Conservation (phyloP, 768 basidiomycete genomes). For the Coprinopsis marcescibilis region DNA sequence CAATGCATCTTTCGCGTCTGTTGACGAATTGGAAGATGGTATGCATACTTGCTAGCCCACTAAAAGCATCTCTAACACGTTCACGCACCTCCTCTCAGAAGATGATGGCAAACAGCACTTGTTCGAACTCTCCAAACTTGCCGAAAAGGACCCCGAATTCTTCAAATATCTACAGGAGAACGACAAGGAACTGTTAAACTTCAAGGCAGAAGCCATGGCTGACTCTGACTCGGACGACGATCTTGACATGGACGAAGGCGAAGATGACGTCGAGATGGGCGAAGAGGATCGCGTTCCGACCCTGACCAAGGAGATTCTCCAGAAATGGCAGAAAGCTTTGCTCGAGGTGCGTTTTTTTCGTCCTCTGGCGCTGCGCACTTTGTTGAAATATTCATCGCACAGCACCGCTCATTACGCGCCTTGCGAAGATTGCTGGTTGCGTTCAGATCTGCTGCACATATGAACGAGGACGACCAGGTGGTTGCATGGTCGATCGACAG, state of each 20-base stretch:
- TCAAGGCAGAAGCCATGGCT: slow-evolving; percentile 37
- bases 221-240: slow-evolving; percentile 51
- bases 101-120: slow-evolving; percentile 75
- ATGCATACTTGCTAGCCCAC: slow-evolving; percentile 1
- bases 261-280: slow-evolving; percentile 42
- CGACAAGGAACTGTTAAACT: slow-evolving; percentile 85
- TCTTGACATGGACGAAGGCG: slow-evolving; percentile 33
- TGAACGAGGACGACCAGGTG: slow-evolving; percentile 79
- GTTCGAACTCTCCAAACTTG: slow-evolving; percentile 78
- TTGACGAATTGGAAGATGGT: slow-evolving; percentile 73
- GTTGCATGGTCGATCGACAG: slow-evolving; percentile 86
- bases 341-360: slow-evolving; percentile 54
- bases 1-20: slow-evolving; percentile 65
- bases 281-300: slow-evolving; percentile 48
- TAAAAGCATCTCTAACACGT: background rate
- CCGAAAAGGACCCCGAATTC: slow-evolving; percentile 98
- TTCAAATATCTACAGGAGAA: slow-evolving; percentile 97
- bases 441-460: slow-evolving; percentile 84
- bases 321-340: slow-evolving; percentile 84
- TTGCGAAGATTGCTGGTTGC: slow-evolving; percentile 81
- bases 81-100: slow-evolving; percentile 19
- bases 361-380: background rate
- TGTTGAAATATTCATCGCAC: too few relatives aligned
- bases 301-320: slow-evolving; percentile 65
- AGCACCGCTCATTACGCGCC: slow-evolving; percentile 84